Percentiles rank a stretch among this genome's conserved stretches.
Evolutionary conservation across 441 rosid genomes (phyloP).

Genomic region (Euphorbia celastroides): DNA sequence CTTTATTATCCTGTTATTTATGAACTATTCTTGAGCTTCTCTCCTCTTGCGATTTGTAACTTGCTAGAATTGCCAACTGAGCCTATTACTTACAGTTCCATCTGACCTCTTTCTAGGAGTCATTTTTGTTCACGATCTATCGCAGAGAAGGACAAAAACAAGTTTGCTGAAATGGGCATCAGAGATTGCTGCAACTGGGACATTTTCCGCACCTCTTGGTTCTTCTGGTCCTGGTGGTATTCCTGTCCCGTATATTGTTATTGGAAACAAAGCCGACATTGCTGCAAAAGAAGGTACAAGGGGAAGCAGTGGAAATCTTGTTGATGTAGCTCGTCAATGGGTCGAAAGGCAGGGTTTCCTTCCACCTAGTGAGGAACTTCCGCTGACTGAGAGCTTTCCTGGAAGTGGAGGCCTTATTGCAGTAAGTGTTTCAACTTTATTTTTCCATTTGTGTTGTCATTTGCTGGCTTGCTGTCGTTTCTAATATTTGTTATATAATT

Average conservation of each 20-base stretch:
- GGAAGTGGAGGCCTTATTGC: constrained; percentile 74
- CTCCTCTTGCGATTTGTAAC: constrained; percentile 15
- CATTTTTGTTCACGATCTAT: constrained; percentile 91
- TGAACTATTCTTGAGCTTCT: constrained; percentile 3
- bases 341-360: constrained; percentile 98
- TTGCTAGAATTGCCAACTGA: constrained; percentile 15
- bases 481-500: not conserved
- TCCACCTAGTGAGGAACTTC: constrained; percentile 87
- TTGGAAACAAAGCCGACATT: constrained; percentile 92
- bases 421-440: constrained; percentile 38
- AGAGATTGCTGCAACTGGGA: constrained; percentile 77
- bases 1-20: not conserved
- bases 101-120: constrained; percentile 50
- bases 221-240: constrained; percentile 93
- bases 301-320: constrained; percentile 97
- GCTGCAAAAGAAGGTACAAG: constrained; percentile 85
- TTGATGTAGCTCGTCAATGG: constrained; percentile 98
- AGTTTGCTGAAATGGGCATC: constrained; percentile 96
- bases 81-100: constrained; percentile 15
- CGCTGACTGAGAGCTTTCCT: constrained; percentile 94
- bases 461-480: not conserved
- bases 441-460: not conserved
- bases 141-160: constrained; percentile 92
- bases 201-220: constrained; percentile 90
- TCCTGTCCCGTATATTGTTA: constrained; percentile 87